Base-by-base conservation (phyloP, 2,329 filamentous ascomycete species). In the Mollisia scopiformis region DNA sequence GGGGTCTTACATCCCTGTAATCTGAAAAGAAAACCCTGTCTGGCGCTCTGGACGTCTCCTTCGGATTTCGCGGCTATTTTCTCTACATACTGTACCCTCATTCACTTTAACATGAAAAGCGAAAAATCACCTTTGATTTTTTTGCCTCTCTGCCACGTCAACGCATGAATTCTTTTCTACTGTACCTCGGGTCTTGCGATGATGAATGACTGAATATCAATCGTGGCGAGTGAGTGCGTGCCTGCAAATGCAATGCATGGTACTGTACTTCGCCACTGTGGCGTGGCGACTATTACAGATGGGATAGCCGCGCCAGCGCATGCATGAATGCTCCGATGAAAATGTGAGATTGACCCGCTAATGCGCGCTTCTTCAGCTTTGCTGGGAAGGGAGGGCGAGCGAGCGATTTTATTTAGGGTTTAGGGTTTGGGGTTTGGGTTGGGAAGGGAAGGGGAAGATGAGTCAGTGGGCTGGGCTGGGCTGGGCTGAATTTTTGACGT, bases 341-440 rank as follows among this genome's bases (percentile, higher is more conserved):
- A 33, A 33, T 33, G 6, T 58, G 53, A 56, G 55, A 50, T 56
- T 59, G n/a, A n/a, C n/a, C 50, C 62, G 62, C 59, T 69, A 61
- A 61, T 66, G 68, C 66, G 64, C 59, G 62, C 62, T 64, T n/a
- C n/a, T n/a, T 72, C 69, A 72, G 70, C 70, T 71, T 56, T 61
- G 37, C 62, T 56, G 64, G 70, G 69, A 67, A 58, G 55, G 61
- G n/a, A n/a, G n/a, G n/a, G n/a, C n/a, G n/a, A n/a, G n/a, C n/a
- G n/a, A n/a, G n/a, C n/a, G n/a, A n/a, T n/a, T n/a, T n/a, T n/a
- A n/a, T n/a, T n/a, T n/a, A n/a, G n/a, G n/a, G n/a, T n/a, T n/a
- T n/a, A n/a, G n/a, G n/a, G n/a, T n/a, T n/a, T n/a, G n/a, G n/a
- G n/a, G n/a, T n/a, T n/a, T n/a, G n/a, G n/a, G n/a, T n/a, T n/a